Evolutionary conservation across 257 asterid genomes (phyloP).

Genomic region (Solanum pinnatisectum): DNA sequence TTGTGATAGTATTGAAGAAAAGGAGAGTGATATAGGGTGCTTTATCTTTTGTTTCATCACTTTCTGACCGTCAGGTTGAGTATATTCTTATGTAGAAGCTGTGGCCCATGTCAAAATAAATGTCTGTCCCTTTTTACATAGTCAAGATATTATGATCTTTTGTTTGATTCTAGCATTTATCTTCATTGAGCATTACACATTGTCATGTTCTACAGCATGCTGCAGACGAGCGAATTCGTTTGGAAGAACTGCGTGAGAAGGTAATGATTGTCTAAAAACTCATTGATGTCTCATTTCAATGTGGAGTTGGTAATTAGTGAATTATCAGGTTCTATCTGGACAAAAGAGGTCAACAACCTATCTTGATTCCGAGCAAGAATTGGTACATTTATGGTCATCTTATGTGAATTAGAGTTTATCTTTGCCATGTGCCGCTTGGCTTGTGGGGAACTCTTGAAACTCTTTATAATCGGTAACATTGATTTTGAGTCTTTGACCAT

Average conservation of each 20-base stretch:
- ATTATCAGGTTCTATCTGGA: slow-evolving; percentile 70
- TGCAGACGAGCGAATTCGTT: slow-evolving; percentile 93
- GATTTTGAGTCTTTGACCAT: slow-evolving; percentile 3
- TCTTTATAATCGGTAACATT: neutral
- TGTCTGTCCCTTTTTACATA: neutral
- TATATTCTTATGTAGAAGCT: neutral
- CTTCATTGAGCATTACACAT: neutral
- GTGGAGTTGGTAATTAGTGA: neutral
- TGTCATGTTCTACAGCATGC: slow-evolving; percentile 68
- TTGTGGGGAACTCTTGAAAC: neutral
- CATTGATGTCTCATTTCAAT: neutral
- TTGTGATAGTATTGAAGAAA: neutral
- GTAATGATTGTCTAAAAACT: slow-evolving; percentile 23
- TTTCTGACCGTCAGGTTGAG: neutral
- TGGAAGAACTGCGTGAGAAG: slow-evolving; percentile 88
- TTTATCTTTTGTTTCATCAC: neutral
- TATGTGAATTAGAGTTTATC: slow-evolving; percentile 1
- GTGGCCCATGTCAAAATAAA: neutral
- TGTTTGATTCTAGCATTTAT: neutral
- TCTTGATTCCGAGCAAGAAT: slow-evolving; percentile 67
- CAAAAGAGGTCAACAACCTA: slow-evolving; percentile 54
- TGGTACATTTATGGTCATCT: slow-evolving; percentile 35
- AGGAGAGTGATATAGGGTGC: neutral
- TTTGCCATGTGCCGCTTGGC: neutral
- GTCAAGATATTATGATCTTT: neutral